Conservation (phyloP, 2,329 filamentous ascomycete genomes). For the Hypoxylon sp. region DNA sequence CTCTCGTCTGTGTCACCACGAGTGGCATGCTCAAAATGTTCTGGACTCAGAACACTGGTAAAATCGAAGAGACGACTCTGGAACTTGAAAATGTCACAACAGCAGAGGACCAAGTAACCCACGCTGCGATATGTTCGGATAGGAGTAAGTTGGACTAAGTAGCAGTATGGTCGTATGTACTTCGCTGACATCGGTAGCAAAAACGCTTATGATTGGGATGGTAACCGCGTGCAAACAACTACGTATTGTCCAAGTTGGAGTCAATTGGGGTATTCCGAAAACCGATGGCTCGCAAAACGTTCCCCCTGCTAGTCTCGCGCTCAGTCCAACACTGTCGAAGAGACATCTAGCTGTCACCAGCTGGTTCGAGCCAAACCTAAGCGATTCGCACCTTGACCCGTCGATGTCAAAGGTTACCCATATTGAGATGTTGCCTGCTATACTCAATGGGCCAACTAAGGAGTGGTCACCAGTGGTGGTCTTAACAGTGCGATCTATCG, state of each 20-base stretch:
- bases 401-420: slow-evolving; percentile 77
- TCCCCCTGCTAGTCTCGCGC: slow-evolving; percentile 59
- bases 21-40: slow-evolving; percentile 81
- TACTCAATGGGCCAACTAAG: slow-evolving; percentile 70
- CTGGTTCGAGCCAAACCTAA: slow-evolving; percentile 66
- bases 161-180: background rate
- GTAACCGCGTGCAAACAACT: slow-evolving; percentile 79
- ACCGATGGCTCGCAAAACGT: slow-evolving; percentile 66
- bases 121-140: slow-evolving; percentile 81
- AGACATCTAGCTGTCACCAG: slow-evolving; percentile 69
- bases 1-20: slow-evolving; percentile 81
- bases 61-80: slow-evolving; percentile 78
- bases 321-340: slow-evolving; percentile 68
- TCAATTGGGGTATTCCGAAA: slow-evolving; percentile 78
- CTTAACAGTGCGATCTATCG: slow-evolving; percentile 78
- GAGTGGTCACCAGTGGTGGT: slow-evolving; percentile 72
- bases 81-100: slow-evolving; percentile 80
- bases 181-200: slow-evolving; percentile 43
- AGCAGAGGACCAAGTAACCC: slow-evolving; percentile 81
- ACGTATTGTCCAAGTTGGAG: slow-evolving; percentile 77
- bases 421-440: slow-evolving; percentile 78
- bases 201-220: slow-evolving; percentile 73
- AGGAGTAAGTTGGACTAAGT: slow-evolving; percentile 68
- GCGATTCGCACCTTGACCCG: slow-evolving; percentile 60
- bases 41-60: slow-evolving; percentile 79